Evolutionary conservation across 2,329 filamentous ascomycete genomes (phyloP), one percentile per base, ranked within the genome.

Genomic region (Xylariaceae sp.): DNA sequence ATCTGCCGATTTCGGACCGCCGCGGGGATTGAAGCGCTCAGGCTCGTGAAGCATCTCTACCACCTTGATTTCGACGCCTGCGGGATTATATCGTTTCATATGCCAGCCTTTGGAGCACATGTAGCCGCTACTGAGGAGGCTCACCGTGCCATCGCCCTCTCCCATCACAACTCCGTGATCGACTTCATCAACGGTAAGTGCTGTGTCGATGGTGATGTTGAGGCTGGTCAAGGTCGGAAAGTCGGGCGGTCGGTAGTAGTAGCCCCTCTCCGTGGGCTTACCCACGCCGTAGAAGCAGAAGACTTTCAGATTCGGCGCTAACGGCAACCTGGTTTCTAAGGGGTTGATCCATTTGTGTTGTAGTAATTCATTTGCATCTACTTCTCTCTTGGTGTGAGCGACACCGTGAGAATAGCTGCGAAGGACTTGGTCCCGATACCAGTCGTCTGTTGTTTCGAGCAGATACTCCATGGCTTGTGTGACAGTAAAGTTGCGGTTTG

Each of bases 1-100:
- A 65, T 99, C 94, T 12, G 90, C 91, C 53, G 79, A 83, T 52
- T 82, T 82, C 19, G 82, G 81, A 0, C 82, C 83, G 15, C 83
- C 83, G 47, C 94, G 76, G 0, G 94, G 90, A 60, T 85, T 92
- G 68, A 96, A 99, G 15, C 89, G 75, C 60, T 96, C 92, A 1
- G 94, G 94, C 63, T 97, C 91, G 65, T 99, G 94, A 1, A 86
- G 88, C 94, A 99, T 99, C 73, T 99, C 94, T 53, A 87, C 90
- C 0, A 91, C 88, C 38, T 84, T 95, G 55, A 99, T 75, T 61
- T 90, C 83, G 31, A 86, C 80, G 2, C 86, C 85, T 0, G 90
- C 87, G 0, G 94, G 94, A 62, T 99, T 99, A 67, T 95, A 99
- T 33, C 94, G 81, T 69, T 90, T 90, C 69, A 96, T 87, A 50